A percentile compares a stretch with the other conserved stretches of the same genome.
These are phyloP conservation scores for Venturia carpophila DNA, from an alignment of 2,329 filamentous ascomycete species.

Conservation along the genomic window DNA sequence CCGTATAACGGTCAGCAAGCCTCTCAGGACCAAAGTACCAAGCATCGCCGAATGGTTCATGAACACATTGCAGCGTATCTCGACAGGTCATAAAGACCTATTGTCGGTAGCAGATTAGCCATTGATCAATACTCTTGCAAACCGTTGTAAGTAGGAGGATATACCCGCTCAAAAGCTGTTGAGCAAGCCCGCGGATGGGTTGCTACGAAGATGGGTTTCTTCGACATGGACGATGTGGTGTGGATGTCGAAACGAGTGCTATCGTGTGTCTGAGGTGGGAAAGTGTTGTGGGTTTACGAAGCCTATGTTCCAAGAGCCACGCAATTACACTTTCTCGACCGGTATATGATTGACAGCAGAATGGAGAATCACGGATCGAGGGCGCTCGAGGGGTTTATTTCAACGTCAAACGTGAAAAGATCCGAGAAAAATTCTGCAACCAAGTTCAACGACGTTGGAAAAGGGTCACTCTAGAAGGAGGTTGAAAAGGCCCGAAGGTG, in stretches of 20 bases:
- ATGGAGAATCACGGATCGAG: not conserved
- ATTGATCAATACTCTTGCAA: slow-evolving; percentile 17
- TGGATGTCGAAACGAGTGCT: not conserved
- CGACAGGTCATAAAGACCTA: slow-evolving; percentile 88
- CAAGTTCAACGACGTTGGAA: not conserved
- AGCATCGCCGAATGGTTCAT: slow-evolving; percentile 94
- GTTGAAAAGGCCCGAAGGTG: not conserved
- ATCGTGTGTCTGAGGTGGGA: not conserved
- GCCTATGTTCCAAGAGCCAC: slow-evolving; percentile 7
- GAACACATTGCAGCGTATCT: slow-evolving; percentile 72
- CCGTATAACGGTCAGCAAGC: slow-evolving; percentile 64
- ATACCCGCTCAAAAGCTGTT: slow-evolving; percentile 90
- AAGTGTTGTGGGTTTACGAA: not conserved
- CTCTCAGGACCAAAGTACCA: slow-evolving; percentile 94
- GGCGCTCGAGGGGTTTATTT: slow-evolving; percentile 3
- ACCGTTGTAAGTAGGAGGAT: not conserved
- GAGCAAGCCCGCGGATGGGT: slow-evolving; percentile 94
- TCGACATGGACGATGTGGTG: slow-evolving; percentile 49
- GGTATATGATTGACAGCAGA: not conserved
- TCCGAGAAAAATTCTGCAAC: not conserved
- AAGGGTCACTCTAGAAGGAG: not conserved
- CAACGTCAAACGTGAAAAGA: slow-evolving; percentile 1
- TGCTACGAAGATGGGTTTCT: slow-evolving; percentile 79
- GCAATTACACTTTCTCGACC: not conserved
- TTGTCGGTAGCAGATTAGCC: slow-evolving; percentile 17